phyloP scores from a whole-genome alignment of 441 rosid species.

The Populus hybrid region DNA sequence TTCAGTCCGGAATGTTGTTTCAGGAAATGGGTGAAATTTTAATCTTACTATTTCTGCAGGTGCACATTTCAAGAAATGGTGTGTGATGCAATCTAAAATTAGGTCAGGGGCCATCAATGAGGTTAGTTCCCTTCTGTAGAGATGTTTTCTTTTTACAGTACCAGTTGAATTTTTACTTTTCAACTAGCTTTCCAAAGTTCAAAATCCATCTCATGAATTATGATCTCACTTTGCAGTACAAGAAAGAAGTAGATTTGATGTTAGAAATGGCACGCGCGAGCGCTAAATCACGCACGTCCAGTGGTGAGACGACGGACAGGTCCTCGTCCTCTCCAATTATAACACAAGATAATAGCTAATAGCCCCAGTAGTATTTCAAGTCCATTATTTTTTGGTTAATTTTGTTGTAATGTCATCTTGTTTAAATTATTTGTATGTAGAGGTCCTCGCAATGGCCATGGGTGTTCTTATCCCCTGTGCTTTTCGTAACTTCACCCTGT shows the following conservation, averaged over 20 bases:
- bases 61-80: constrained; percentile 99
- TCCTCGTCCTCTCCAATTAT: constrained; percentile 19
- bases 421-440: not conserved
- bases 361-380: not conserved
- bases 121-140: constrained; percentile 44
- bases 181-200: not conserved
- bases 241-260: constrained; percentile 87
- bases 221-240: constrained; percentile 48
- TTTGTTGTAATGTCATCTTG: not conserved
- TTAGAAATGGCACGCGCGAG: constrained; percentile 50
- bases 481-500: constrained; percentile 25
- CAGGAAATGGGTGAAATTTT: not conserved
- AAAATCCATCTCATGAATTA: not conserved
- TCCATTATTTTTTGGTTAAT: not conserved
- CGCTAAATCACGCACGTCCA: constrained; percentile 35
- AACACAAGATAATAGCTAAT: constrained; percentile 32
- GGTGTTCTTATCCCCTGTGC: constrained; percentile 5
- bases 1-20: not conserved
- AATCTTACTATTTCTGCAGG: constrained; percentile 42
- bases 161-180: not conserved
- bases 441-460: constrained; percentile 16
- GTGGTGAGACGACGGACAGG: constrained; percentile 14
- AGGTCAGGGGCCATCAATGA: constrained; percentile 77
- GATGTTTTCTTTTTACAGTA: not conserved
- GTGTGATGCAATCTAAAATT: constrained; percentile 97